phyloP scores from a whole-genome alignment of 2,329 filamentous ascomycete species.

The Trichoderma sp. region DNA sequence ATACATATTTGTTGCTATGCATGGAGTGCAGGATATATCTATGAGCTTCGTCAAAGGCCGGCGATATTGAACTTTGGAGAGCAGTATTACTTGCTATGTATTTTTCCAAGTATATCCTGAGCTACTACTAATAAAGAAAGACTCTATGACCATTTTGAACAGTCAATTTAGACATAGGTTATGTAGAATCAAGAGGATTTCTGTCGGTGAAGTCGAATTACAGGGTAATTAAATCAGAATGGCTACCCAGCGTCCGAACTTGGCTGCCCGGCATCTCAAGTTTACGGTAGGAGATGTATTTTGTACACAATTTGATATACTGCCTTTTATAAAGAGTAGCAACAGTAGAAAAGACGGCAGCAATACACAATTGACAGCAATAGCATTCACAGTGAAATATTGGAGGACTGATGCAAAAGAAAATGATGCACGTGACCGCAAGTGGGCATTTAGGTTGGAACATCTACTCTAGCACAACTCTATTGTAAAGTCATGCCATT shows the following conservation, averaged over 20 bases:
- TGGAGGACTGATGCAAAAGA: not conserved
- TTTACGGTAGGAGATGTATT: not conserved
- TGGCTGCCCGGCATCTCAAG: not conserved
- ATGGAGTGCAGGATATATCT: not conserved
- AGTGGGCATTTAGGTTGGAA: not conserved
- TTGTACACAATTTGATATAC: not conserved
- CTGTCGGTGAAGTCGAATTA: not conserved
- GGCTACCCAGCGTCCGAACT: not conserved
- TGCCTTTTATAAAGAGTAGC: not conserved
- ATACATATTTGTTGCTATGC: not conserved
- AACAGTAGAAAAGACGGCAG: rapidly evolving
- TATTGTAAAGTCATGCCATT: not conserved
- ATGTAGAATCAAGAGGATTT: not conserved
- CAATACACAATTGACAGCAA: not conserved
- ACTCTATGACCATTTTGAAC: not conserved
- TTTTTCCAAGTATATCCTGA: not conserved
- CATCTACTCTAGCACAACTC: not conserved
- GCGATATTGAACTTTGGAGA: not conserved
- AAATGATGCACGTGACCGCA: not conserved
- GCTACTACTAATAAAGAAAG: not conserved
- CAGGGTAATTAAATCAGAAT: not conserved
- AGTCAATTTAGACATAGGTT: rapidly evolving
- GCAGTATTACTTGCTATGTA: not conserved
- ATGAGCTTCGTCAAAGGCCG: rapidly evolving
- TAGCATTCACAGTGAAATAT: not conserved